Evolutionary conservation across 164 flowering plant species (phyloP), one percentile per base, ranked within the genome.

Genomic region (Aristolochia californica): DNA sequence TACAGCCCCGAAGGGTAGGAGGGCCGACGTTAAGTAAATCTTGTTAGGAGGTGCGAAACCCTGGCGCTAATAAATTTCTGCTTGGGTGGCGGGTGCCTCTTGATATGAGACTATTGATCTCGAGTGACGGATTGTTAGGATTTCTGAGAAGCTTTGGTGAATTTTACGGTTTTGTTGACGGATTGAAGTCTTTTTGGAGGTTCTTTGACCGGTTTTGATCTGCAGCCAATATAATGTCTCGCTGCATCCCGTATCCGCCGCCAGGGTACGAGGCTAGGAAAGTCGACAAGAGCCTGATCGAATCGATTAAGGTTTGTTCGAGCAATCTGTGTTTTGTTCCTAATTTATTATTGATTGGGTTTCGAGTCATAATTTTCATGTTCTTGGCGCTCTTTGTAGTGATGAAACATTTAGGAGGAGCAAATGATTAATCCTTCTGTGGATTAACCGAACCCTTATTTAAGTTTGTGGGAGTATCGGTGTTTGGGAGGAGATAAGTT

Each of bases 231-330:
- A 65, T 26, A 44, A 77, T 78, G 82, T 75, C 82, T 57, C 74
- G 82, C 53, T 78, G 82, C 56, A 73, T 70, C 54, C 79, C 82
- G 40, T 78, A 68, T 54, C 77, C 82, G 50, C 75, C 79, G 18
- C 82, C 82, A 12, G 82, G 77, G 48, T 73, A 70, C 45, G 66
- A 53, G 64, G 58, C 48, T 43, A 70, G 47, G 26, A 64, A 66
- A 24, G 57, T 57, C 40, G 71, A 66, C 26, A 65, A 57, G 62
- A 64, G 75, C 69, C 70, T 74, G 76, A 68, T 70, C 74, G 72
- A 77, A 53, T 74, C 82, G 79, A 73, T 73, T 70, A 75, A 83
- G 89, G 89, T 83, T 67, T 53, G 70, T 67, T 56, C 10, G 65
- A 57, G 70, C 64, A 59, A 20, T 5, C 50, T 40, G 38, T 51